Conservation (phyloP, 257 asterid species). For the Cordia subcordata region DNA sequence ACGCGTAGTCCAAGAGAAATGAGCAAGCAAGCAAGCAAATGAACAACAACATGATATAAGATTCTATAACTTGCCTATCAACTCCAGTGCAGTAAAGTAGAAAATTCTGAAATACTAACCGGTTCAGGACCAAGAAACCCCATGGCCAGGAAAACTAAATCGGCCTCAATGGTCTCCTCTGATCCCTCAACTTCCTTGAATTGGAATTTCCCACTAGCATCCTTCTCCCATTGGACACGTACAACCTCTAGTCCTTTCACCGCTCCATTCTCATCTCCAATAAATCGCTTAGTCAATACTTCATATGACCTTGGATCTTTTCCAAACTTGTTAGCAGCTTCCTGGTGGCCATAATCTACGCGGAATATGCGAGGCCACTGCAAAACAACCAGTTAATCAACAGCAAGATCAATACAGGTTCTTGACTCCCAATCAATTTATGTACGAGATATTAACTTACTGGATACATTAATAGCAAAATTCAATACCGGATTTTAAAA, state of each 20-base stretch:
- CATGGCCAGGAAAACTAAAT: conserved; percentile 89
- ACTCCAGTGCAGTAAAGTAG: neutral
- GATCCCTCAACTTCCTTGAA: conserved; percentile 95
- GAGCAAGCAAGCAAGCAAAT: neutral
- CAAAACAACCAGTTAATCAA: conserved; percentile 4
- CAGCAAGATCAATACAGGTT: neutral
- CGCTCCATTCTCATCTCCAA: conserved; percentile 78
- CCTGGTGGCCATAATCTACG: conserved; percentile 95
- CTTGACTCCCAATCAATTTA: neutral
- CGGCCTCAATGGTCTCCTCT: conserved; percentile 83
- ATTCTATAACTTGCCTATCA: neutral
- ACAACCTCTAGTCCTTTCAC: conserved; percentile 82
- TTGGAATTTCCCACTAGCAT: conserved; percentile 72
- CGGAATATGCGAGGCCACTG: conserved; percentile 98
- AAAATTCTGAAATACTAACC: conserved; percentile 39
- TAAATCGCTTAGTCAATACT: conserved; percentile 83
- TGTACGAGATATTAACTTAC: no score
- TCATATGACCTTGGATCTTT: conserved; percentile 91
- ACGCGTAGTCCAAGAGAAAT: neutral
- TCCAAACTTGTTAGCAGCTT: conserved; percentile 87
- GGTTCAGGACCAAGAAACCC: conserved; percentile 99
- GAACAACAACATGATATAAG: neutral
- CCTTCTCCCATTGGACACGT: conserved; percentile 90
- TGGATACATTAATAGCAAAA: no score
- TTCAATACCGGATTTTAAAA: no score